Base-by-base conservation (phyloP, 1,284 basidiomycete species). In the Melampsora larici-populina region DNA sequence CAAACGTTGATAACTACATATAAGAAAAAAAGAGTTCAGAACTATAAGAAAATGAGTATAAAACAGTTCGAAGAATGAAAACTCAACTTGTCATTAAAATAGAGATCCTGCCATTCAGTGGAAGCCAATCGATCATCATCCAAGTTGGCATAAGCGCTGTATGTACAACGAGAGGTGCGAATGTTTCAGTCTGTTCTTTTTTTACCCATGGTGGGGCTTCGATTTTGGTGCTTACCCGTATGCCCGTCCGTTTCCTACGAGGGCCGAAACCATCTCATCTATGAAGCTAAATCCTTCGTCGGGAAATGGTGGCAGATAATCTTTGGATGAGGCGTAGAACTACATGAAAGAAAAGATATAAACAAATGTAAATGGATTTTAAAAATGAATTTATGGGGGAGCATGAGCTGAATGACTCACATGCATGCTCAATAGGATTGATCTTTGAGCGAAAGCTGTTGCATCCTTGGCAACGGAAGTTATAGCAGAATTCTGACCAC, bases 141-240 rank as follows among this genome's bases (percentile, higher is more conserved):
- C 48, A 65, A 74, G 66, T 74, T 74, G 6, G 72, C 40, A 74
- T 74, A 74, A 64, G 72, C 62, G 15, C 72, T 74, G 2, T 29
- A 31, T 36, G 11, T 18, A 33, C 26, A 29, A n/a, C n/a, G 13
- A 29, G 17, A 65, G n/a, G 36, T 17, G 17, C 13, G 6, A 36
- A 64, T 8, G 3, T 2, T 3, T 21, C 26, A 17, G 36, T 49
- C 3, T 8, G n/a, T 29, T 33, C 8, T 4, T 63, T 13, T 48
- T 18, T 31, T 15, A 43, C 29, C 36, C 3, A 17, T 26, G 31
- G 0, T 48, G 24, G 18, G 18, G 24, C 9, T 51, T 17, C 1
- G 55, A 46, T 66, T 24, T 66, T 63, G 62, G 62, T 31, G 55
- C 49, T 24, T 26, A n/a, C 72, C 72, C 65, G 33, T 46, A 31